These are phyloP conservation scores for Populus alba DNA, from an alignment of 345 rosid genomes.

Conservation along the genomic window DNA sequence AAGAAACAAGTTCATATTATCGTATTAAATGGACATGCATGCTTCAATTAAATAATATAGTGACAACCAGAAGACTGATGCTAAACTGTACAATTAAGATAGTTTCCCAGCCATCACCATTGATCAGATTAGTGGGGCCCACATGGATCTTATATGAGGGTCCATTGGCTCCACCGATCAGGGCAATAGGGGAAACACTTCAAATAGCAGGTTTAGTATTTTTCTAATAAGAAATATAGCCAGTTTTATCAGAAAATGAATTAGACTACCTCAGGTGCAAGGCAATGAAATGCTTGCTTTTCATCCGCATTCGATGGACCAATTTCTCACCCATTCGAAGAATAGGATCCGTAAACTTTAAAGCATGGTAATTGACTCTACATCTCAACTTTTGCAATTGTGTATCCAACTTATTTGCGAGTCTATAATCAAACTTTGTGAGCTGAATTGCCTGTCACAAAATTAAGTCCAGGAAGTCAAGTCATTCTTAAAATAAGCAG, in stretches of 20 bases:
- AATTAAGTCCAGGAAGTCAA: background rate
- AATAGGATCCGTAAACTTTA: slow-evolving; percentile 82
- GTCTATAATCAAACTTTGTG: slow-evolving; percentile 88
- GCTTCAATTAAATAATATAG: background rate
- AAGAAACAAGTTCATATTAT: background rate
- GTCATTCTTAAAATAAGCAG: background rate
- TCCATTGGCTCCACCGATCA: background rate
- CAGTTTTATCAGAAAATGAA: background rate
- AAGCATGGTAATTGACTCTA: slow-evolving; percentile 88
- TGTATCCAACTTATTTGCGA: slow-evolving; percentile 75
- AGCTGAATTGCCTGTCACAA: slow-evolving; percentile 76
- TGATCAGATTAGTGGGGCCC: background rate
- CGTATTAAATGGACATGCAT: background rate
- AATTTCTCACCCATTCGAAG: slow-evolving; percentile 66
- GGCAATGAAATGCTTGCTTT: slow-evolving; percentile 78
- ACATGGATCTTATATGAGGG: background rate
- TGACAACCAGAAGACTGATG: background rate
- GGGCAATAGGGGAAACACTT: background rate
- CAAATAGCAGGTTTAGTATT: background rate
- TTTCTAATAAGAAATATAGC: background rate
- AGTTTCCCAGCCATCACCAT: background rate
- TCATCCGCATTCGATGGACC: slow-evolving; percentile 71
- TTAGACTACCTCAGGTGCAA: slow-evolving; percentile 78
- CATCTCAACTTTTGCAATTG: slow-evolving; percentile 93
- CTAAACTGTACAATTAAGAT: background rate